Conservation (phyloP, 208 protist species). For the Sergeia podlipaevii region DNA sequence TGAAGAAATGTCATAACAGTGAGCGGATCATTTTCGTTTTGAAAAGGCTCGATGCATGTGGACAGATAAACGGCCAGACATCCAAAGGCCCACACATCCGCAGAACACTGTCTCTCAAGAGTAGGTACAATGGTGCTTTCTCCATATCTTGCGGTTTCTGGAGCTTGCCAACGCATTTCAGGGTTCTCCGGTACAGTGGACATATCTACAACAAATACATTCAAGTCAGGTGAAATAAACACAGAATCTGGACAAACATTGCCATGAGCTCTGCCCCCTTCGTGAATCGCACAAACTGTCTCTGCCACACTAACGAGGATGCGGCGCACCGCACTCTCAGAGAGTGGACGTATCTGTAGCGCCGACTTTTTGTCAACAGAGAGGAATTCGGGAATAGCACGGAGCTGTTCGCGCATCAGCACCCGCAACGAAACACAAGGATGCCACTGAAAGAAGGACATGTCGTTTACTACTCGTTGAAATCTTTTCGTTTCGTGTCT, state of each 20-base stretch:
- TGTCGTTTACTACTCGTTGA: too few relatives aligned
- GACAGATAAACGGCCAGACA: slow-evolving; percentile 19
- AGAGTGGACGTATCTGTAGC: slow-evolving; percentile 8
- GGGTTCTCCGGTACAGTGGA: background rate
- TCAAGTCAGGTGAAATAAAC: slow-evolving; percentile 22
- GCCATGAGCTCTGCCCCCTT: slow-evolving; percentile 18
- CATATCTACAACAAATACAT: slow-evolving; percentile 9
- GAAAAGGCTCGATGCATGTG: slow-evolving; percentile 14
- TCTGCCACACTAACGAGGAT: slow-evolving; percentile 16
- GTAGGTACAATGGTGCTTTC: slow-evolving; percentile 3
- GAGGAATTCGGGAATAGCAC: background rate
- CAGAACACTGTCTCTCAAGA: background rate
- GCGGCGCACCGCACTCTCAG: slow-evolving; percentile 7
- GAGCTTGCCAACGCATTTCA: slow-evolving; percentile 17
- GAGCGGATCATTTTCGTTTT: slow-evolving; percentile 12
- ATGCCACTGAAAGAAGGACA: slow-evolving; percentile 2
- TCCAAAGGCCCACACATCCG: slow-evolving; percentile 36
- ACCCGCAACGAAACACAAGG: background rate
- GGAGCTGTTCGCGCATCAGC: background rate
- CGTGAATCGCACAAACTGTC: slow-evolving; percentile 14
- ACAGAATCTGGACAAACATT: slow-evolving; percentile 14
- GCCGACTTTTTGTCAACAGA: background rate
- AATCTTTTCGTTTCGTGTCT: too few relatives aligned
- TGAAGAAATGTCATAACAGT: slow-evolving; percentile 15
- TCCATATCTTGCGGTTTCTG: slow-evolving; percentile 10